Base-by-base conservation (phyloP, 805 yeast species). In the Kuraishia cidri region DNA sequence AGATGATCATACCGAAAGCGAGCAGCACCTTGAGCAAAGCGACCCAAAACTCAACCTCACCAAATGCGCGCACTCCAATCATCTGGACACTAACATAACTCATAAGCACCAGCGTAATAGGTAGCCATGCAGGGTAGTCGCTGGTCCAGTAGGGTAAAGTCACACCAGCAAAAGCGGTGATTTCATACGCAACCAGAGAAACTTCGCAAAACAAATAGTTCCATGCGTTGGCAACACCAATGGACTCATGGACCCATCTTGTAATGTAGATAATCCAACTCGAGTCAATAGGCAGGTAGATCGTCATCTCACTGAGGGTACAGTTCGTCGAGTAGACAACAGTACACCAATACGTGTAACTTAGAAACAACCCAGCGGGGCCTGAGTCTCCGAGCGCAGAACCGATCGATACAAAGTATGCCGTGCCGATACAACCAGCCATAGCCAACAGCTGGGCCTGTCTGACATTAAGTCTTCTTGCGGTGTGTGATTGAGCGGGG, bases 41-140 rank as follows among this genome's bases (percentile, higher is more conserved):
- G 42, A 75, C 66, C 79, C 79, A 80, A 52, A 75, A 82, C 45
- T 75, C 85, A 31, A 66, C 62, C 48, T 72, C 79, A 31, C 64
- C 66, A 37, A 52, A 60, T 46, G 62, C 52, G 40, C 52, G 60
- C 22, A 69, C 75, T 5, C 71, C 69, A 37, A 65, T 59, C 18
- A 64, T 50, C 37, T 64, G 66, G 32, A 65, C 63, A 14, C 58
- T 17, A 26, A 63, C 60, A 36, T 66, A 66, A 15, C 59, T 37
- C n/a, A 54, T 56, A 14, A 66, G 51, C 39, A 65, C 66, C 12
- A 64, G 38, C 10, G 61, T 54, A 36, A 68, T 52, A 6, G 72
- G 64, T 23, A 69, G 66, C 6, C 60, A 73, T 1, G 69, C 59
- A 12, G 66, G 58, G 39, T 50, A 65, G 45, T 63, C 70, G 33